phyloP scores from a whole-genome alignment of 495 filamentous ascomycete genomes.

The Monascus purpureus region DNA sequence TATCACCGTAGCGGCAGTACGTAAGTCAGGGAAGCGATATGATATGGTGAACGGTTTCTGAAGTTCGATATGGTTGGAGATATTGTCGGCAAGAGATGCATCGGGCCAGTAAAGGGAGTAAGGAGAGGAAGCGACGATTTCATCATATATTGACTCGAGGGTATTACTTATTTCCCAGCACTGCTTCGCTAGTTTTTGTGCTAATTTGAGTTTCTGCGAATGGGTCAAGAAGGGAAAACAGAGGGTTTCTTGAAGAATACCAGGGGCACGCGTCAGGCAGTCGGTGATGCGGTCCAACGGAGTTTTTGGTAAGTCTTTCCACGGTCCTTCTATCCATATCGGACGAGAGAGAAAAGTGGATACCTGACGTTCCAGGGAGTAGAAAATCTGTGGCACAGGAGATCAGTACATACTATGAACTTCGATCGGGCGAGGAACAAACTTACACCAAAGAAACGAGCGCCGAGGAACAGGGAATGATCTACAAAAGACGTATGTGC shows the following conservation, averaged over 20 bases:
- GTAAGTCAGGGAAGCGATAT: slow-evolving; percentile 13
- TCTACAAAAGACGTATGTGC: slow-evolving; percentile 14
- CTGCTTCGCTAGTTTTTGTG: slow-evolving; percentile 4
- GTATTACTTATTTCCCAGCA: slow-evolving; percentile 15
- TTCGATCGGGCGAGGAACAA: no score
- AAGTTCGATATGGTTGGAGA: not conserved
- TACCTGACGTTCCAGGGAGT: slow-evolving; percentile 5
- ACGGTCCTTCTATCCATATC: slow-evolving; percentile 17
- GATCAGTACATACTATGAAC: no score
- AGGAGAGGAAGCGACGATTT: slow-evolving; percentile 5
- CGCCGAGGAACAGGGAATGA: slow-evolving; percentile 16
- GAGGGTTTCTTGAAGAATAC: slow-evolving; percentile 9
- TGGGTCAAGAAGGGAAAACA: slow-evolving; percentile 3
- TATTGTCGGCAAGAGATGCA: slow-evolving; percentile 7
- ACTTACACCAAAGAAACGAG: slow-evolving; percentile 15
- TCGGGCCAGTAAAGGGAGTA: slow-evolving; percentile 16
- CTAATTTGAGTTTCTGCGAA: slow-evolving; percentile 1
- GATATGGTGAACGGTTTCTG: slow-evolving; percentile 15
- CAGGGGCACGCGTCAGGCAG: slow-evolving; percentile 11
- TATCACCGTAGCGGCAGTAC: slow-evolving; percentile 14
- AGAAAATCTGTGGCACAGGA: slow-evolving; percentile 4
- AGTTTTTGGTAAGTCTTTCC: slow-evolving; percentile 9
- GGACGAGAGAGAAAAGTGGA: slow-evolving; percentile 14
- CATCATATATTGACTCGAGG: slow-evolving; percentile 11
- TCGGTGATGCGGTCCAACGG: slow-evolving; percentile 13